phyloP scores from a whole-genome alignment of 208 protist species.

The Borovskyia barvae region DNA sequence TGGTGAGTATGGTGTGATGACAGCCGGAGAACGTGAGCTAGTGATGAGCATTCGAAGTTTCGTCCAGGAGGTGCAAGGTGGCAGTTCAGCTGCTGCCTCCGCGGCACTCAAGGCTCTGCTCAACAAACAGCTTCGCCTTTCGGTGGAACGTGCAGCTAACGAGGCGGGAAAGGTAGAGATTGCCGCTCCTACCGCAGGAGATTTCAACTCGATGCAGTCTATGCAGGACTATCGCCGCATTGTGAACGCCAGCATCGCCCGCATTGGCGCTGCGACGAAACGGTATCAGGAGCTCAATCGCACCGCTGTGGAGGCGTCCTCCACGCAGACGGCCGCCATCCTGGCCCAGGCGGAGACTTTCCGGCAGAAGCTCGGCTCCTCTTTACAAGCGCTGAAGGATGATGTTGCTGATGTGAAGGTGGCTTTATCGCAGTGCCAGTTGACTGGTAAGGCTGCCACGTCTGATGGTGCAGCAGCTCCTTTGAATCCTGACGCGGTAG shows the following conservation, averaged over 20 bases:
- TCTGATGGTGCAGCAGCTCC: slow-evolving; percentile 12
- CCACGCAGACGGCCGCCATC: slow-evolving; percentile 21
- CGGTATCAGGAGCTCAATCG: slow-evolving; percentile 38
- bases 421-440: slow-evolving; percentile 30
- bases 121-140: slow-evolving; percentile 60
- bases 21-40: slow-evolving; percentile 55
- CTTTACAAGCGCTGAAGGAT: slow-evolving; percentile 37
- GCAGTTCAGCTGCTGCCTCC: slow-evolving; percentile 45
- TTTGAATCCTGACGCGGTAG: slow-evolving; percentile 65
- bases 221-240: slow-evolving; percentile 58
- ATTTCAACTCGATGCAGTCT: slow-evolving; percentile 60
- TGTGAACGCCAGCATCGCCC: slow-evolving; percentile 47
- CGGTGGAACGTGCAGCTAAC: slow-evolving; percentile 61
- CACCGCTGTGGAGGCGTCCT: slow-evolving; percentile 33
- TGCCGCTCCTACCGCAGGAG: slow-evolving; percentile 21
- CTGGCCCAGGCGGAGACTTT: slow-evolving; percentile 39
- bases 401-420: slow-evolving; percentile 55
- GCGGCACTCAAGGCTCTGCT: slow-evolving; percentile 65
- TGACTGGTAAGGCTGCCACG: slow-evolving; percentile 6
- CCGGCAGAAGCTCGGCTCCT: slow-evolving; percentile 30
- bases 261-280: slow-evolving; percentile 31
- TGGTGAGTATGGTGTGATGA: slow-evolving; percentile 46
- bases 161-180: slow-evolving; percentile 59
- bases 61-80: slow-evolving; percentile 63
- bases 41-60: slow-evolving; percentile 66